Evolutionary conservation across 371 early-diverging fungal genomes (phyloP).

Genomic region (Choanephora cucurbitarum): DNA sequence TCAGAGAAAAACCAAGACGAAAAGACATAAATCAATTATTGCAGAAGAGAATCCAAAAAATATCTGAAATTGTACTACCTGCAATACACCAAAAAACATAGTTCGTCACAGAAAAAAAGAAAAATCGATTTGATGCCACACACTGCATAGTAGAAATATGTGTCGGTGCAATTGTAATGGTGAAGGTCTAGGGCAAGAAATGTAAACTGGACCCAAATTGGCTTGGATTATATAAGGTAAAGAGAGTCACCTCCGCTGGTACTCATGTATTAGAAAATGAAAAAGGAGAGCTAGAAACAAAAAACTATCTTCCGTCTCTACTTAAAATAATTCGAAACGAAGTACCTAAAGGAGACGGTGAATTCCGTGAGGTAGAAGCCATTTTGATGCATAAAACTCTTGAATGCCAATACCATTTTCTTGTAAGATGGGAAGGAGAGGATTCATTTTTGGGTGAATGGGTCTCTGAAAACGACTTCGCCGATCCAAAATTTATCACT

Average conservation of each 20-base stretch:
- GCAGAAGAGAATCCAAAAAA: neutral
- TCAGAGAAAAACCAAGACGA: neutral
- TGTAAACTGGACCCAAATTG: neutral
- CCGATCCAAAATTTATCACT: conserved; percentile 1
- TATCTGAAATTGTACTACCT: conserved; percentile 1
- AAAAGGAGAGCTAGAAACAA: neutral
- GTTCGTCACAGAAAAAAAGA: neutral
- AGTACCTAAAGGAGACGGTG: conserved; percentile 5
- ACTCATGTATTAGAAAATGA: neutral
- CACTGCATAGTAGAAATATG: neutral
- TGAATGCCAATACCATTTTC: conserved; percentile 2
- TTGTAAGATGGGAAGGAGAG: conserved; percentile 14
- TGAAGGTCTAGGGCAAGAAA: neutral
- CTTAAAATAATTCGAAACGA: conserved; percentile 14
- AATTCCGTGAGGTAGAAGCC: conserved; percentile 8
- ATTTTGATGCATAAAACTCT: neutral
- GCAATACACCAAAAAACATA: neutral
- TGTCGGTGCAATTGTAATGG: conserved; percentile 2
- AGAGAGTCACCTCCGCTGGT: neutral
- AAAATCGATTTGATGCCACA: neutral
- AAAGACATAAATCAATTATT: neutral
- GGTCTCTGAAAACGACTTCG: conserved; percentile 11
- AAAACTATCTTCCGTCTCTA: neutral
- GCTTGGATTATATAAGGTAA: neutral
- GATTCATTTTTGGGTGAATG: conserved; percentile 4